Evolutionary conservation across 768 basidiomycete species (phyloP).

Genomic region (Suillus cothurnatus): DNA sequence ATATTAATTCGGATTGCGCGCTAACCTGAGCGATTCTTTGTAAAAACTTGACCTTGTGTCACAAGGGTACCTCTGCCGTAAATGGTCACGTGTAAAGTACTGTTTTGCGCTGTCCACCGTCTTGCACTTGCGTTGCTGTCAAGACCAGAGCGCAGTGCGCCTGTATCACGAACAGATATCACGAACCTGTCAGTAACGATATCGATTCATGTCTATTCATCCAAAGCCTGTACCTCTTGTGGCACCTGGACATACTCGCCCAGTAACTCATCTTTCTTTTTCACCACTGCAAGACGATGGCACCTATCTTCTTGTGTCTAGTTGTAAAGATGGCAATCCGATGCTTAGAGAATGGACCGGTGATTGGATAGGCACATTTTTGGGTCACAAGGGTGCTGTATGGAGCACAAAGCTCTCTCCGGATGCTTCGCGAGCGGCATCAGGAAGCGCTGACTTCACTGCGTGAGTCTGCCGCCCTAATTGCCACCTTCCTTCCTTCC

Average conservation of each 20-base stretch:
- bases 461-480: constrained; percentile 61
- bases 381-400: constrained; percentile 92
- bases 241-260: constrained; percentile 83
- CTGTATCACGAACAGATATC: constrained; percentile 20
- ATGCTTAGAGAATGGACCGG: constrained; percentile 98
- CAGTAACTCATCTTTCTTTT: constrained; percentile 93
- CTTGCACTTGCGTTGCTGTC: not conserved
- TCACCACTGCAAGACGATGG: constrained; percentile 83
- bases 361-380: constrained; percentile 96
- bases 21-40: too few species aligned
- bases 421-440: constrained; percentile 85
- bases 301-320: constrained; percentile 88
- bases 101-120: not conserved
- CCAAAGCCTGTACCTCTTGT: constrained; percentile 77
- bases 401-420: constrained; percentile 93
- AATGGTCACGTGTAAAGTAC: constrained; percentile 1
- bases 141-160: constrained; percentile 54
- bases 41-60: too few species aligned
- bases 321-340: constrained; percentile 98
- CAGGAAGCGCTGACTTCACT: constrained; percentile 96
- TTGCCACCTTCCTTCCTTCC: not conserved
- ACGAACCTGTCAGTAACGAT: constrained; percentile 29
- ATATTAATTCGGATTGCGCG: too few species aligned
- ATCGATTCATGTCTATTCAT: constrained; percentile 61
- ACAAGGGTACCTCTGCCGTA: not conserved